Conservation (phyloP, 108 stramenopile genomes). For the Chaetoceros tenuissimus region DNA sequence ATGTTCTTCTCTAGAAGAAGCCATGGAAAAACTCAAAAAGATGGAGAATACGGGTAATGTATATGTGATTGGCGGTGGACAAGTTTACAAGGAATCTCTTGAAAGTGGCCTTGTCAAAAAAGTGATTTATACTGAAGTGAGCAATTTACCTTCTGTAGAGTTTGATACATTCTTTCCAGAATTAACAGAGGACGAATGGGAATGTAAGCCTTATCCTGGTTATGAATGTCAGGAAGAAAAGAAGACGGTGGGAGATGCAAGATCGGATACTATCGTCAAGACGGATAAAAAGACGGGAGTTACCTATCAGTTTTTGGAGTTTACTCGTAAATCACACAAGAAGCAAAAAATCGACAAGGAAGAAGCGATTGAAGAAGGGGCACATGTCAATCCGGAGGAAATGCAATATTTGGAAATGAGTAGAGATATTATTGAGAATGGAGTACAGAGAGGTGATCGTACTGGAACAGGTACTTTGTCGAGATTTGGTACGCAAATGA, state of each 20-base stretch:
- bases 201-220: slow-evolving; percentile 24
- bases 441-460: slow-evolving; percentile 90
- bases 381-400: slow-evolving; percentile 79
- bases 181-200: slow-evolving; percentile 40
- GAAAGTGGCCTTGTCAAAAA: slow-evolving; percentile 48
- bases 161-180: slow-evolving; percentile 80
- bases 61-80: slow-evolving; percentile 93
- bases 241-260: slow-evolving; percentile 1
- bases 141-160: slow-evolving; percentile 34
- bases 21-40: slow-evolving; percentile 47
- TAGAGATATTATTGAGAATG: slow-evolving; percentile 89
- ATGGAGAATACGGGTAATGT: slow-evolving; percentile 43
- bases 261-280: slow-evolving; percentile 8
- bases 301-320: slow-evolving; percentile 54
- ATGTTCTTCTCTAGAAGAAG: slow-evolving; percentile 71
- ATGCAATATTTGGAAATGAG: slow-evolving; percentile 91
- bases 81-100: slow-evolving; percentile 83
- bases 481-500: slow-evolving; percentile 97
- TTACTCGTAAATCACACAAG: slow-evolving; percentile 11
- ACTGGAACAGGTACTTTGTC: slow-evolving; percentile 98
- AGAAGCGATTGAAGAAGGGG: slow-evolving; percentile 27
- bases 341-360: slow-evolving; percentile 1
- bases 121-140: slow-evolving; percentile 63
- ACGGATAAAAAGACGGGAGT: slow-evolving; percentile 45
- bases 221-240: slow-evolving; percentile 12